Evolutionary conservation across 169 alveolate genomes (phyloP), one percentile per base, ranked within the genome.

Genomic region (Plasmodium berghei): DNA sequence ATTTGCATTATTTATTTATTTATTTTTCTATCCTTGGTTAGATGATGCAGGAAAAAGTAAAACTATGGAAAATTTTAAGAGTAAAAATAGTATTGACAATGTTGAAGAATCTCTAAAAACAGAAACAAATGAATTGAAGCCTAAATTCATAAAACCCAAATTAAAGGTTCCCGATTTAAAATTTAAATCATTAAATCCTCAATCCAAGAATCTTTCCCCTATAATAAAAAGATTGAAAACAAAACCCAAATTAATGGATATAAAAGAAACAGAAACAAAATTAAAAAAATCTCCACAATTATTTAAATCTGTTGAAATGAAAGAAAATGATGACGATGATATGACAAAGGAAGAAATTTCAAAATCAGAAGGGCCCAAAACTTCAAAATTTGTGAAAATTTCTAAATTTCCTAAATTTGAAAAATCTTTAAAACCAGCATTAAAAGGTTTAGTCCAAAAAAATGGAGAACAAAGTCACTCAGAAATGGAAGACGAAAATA

Each of bases 151-250:
- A 5, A 63, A 75, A 55, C 88, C 63, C 46, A 73, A 73, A 40
- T 34, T 73, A 56, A 73, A 73, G 45, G 14, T 58, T 5, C 87
- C 87, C 10, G 72, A 73, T 18, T 6, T 18, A 46, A 73, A 73
- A 63, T 56, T 73, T 34, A 73, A 73, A 48, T 0, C 40, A 16
- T 0, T 52, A 16, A 18, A 2, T 1, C 9, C 45, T 42, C n/a
- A 69, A 52, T 22, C 52, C 18, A 34, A 45, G 40, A 28, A 45
- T 8, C 22, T 46, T 12, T 34, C 75, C 75, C 9, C 75, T 52
- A 40, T 20, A 20, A 26, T 16, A 40, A 20, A 40, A 46, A 46
- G 18, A 1, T 14, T 2, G 22, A 4, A 26, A 54, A 9, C 48
- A 14, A 9, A 69, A 69, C 18, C 52, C 0, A 14, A 40, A 20